Evolutionary conservation across 768 basidiomycete genomes (phyloP).

Genomic region (Cyathus striatus): DNA sequence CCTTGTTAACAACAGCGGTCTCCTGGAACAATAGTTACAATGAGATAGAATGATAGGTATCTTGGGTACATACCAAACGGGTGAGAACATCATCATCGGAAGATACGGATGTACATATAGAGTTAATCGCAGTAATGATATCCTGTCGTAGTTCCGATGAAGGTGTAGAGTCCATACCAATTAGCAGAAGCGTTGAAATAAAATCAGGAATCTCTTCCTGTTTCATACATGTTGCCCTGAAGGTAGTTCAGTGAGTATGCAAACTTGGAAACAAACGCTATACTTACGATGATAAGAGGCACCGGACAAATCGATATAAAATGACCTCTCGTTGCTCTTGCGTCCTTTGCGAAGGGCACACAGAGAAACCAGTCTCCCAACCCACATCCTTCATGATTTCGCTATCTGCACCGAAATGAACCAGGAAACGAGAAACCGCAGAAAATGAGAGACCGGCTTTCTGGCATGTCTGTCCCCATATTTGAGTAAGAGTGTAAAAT

Average conservation of each 20-base stretch:
- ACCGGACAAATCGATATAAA: conserved; percentile 34
- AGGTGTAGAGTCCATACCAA: conserved; percentile 52
- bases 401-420: too few relatives aligned
- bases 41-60: background rate
- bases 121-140: conserved; percentile 41
- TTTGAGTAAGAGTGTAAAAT: too few relatives aligned
- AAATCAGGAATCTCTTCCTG: conserved; percentile 41
- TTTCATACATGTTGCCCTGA: conserved; percentile 28
- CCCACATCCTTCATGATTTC: conserved; percentile 26
- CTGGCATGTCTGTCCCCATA: too few relatives aligned
- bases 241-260: conserved; percentile 2
- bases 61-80: conserved; percentile 6
- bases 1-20: conserved; percentile 34
- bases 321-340: too few relatives aligned
- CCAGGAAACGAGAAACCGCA: too few relatives aligned
- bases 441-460: too few relatives aligned
- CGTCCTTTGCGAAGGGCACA: too few relatives aligned
- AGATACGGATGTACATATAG: conserved; percentile 37
- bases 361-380: conserved; percentile 21
- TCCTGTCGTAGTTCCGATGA: conserved; percentile 38
- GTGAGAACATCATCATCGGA: too few relatives aligned
- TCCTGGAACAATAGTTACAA: conserved; percentile 37
- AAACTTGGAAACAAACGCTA: background rate
- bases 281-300: conserved; percentile 43
- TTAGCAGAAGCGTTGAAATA: conserved; percentile 41